Evolutionary conservation across 1,284 basidiomycete genomes (phyloP).

Genomic region (Boletellus dicymbophilus): DNA sequence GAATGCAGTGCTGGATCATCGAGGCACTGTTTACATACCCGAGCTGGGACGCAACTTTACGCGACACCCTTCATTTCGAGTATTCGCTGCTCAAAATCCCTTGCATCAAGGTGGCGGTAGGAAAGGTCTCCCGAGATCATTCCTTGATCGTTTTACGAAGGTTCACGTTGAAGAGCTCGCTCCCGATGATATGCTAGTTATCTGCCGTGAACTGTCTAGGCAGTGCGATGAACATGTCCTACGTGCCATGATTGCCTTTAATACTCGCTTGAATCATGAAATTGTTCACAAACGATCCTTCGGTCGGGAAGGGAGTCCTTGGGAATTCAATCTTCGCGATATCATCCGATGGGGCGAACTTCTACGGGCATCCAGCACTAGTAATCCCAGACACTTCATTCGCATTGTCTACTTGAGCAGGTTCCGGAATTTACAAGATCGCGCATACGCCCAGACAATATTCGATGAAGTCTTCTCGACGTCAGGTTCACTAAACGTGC

Average conservation of each 20-base stretch:
- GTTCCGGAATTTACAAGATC: slow-evolving; percentile 79
- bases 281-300: slow-evolving; percentile 71
- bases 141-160: slow-evolving; percentile 97
- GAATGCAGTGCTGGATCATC: slow-evolving; percentile 96
- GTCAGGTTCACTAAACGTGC: slow-evolving; percentile 16
- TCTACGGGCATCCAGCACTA: slow-evolving; percentile 40
- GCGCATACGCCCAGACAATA: slow-evolving; percentile 56
- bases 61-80: slow-evolving; percentile 90
- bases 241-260: slow-evolving; percentile 85
- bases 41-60: slow-evolving; percentile 91
- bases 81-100: slow-evolving; percentile 99
- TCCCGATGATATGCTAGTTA: slow-evolving; percentile 75
- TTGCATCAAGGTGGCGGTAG: slow-evolving; percentile 95
- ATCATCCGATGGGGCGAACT: slow-evolving; percentile 90
- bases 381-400: slow-evolving; percentile 51
- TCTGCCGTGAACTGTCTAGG: slow-evolving; percentile 81
- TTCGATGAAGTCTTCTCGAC: slow-evolving; percentile 65
- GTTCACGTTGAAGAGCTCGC: slow-evolving; percentile 93
- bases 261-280: slow-evolving; percentile 71
- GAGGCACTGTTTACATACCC: slow-evolving; percentile 94
- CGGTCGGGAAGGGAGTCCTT: slow-evolving; percentile 86
- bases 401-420: slow-evolving; percentile 82
- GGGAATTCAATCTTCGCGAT: slow-evolving; percentile 99
- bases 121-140: slow-evolving; percentile 97
- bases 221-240: slow-evolving; percentile 56